Conservation (phyloP, 352 stramenopile species). For the Phytophthora brassicae region DNA sequence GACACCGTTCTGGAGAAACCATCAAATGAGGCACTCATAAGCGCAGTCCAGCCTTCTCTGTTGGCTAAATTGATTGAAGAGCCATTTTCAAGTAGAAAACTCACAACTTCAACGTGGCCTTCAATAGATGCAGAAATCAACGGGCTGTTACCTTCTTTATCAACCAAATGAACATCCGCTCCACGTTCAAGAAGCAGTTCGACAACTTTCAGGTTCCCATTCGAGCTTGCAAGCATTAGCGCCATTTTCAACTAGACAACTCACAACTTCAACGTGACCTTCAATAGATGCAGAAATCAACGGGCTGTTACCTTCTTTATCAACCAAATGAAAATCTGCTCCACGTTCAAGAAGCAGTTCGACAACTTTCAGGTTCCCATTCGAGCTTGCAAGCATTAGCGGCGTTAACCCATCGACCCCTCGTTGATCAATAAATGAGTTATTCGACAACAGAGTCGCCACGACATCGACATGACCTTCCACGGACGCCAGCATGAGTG, state of each 20-base stretch:
- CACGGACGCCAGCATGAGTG: not conserved
- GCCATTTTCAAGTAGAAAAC: not conserved
- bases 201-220: not conserved
- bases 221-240: not conserved
- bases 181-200: not conserved
- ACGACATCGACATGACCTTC: not conserved
- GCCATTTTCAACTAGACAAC: not conserved
- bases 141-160: not conserved
- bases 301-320: not conserved
- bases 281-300: not conserved
- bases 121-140: not conserved
- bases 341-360: not conserved
- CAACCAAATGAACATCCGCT: not conserved
- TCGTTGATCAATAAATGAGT: not conserved
- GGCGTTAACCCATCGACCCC: not conserved
- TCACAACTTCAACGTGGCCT: not conserved
- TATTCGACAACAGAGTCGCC: not conserved
- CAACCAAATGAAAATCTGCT: not conserved
- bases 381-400: not conserved
- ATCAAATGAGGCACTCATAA: not conserved
- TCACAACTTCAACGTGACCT: not conserved
- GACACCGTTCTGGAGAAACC: not conserved
- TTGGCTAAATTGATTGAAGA: not conserved
- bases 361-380: not conserved
- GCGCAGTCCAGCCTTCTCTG: not conserved